Evolutionary conservation across 148 eudicot genomes (phyloP).

Genomic region (Silene conica): DNA sequence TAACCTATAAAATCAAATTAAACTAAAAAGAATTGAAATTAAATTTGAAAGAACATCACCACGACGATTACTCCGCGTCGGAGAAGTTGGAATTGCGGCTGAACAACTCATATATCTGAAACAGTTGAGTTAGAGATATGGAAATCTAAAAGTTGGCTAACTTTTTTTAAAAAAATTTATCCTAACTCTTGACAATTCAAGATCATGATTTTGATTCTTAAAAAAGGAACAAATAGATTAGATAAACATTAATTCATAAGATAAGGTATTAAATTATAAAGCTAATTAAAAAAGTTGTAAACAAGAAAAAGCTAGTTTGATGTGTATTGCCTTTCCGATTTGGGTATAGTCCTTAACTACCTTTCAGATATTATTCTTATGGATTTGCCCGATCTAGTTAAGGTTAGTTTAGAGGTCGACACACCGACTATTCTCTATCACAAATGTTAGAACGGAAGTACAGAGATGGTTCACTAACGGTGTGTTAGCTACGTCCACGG

Average conservation of each 20-base stretch:
- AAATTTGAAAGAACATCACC: no score
- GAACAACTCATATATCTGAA: neutral
- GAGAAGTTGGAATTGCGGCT: neutral
- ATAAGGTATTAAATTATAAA: neutral
- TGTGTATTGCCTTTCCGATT: neutral
- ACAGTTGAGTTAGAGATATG: neutral
- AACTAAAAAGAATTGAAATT: no score
- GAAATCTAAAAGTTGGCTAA: neutral
- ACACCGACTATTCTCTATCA: neutral
- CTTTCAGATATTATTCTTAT: neutral
- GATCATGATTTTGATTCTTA: neutral
- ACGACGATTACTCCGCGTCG: no score
- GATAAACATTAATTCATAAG: neutral
- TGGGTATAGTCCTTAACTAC: neutral
- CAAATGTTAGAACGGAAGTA: no score
- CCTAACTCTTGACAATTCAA: neutral
- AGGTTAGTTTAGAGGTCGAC: neutral
- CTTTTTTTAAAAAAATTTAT: neutral
- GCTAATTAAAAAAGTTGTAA: neutral
- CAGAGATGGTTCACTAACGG: no score
- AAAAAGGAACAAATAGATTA: neutral
- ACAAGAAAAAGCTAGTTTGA: neutral
- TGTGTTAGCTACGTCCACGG: no score
- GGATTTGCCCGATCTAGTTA: slow-evolving; percentile 16
- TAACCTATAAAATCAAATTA: no score